Conservation (phyloP, 2,329 filamentous ascomycete genomes). For the Ophiosphaerella korrae region DNA sequence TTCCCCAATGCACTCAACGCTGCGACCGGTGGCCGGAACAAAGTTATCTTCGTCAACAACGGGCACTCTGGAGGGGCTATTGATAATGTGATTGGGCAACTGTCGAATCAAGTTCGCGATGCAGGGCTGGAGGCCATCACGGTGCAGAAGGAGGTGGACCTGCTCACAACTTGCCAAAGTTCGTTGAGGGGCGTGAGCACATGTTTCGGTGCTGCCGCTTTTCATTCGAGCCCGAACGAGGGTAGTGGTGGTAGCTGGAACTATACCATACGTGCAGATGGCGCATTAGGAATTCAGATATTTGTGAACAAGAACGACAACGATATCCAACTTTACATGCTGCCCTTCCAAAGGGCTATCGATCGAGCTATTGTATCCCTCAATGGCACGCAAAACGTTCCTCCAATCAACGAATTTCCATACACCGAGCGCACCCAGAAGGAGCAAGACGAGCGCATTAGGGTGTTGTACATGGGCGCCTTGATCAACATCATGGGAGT, state of each 20-base stretch:
- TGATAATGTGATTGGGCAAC: conserved; percentile 67
- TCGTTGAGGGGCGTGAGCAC: conserved; percentile 65
- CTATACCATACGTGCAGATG: conserved; percentile 81
- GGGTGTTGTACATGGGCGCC: conserved; percentile 71
- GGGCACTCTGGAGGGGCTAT: conserved; percentile 71
- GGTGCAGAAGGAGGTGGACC: conserved; percentile 60
- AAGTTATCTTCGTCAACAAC: conserved; percentile 79
- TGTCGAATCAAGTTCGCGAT: conserved; percentile 63
- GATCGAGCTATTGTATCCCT: conserved; percentile 71
- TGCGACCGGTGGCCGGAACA: conserved; percentile 66
- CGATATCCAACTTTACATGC: conserved; percentile 74
- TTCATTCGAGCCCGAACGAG: conserved; percentile 75
- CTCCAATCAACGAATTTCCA: conserved; percentile 66
- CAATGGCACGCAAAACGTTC: conserved; percentile 51
- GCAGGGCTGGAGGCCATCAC: conserved; percentile 63
- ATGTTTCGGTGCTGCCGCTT: conserved; percentile 76
- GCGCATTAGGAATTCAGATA: conserved; percentile 68
- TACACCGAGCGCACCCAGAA: conserved; percentile 74
- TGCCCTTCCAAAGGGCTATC: conserved; percentile 80
- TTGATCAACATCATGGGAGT: conserved; percentile 79
- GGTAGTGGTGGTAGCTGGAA: conserved; percentile 75
- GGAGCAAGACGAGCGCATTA: conserved; percentile 69
- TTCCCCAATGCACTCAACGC: conserved; percentile 67
- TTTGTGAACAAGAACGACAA: conserved; percentile 69
- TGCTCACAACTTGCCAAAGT: conserved; percentile 66